A percentile compares a stretch with the other conserved stretches of the same genome.
Evolutionary conservation across 805 yeast species (phyloP).

Genomic region (Lipomyces yamadae): DNA sequence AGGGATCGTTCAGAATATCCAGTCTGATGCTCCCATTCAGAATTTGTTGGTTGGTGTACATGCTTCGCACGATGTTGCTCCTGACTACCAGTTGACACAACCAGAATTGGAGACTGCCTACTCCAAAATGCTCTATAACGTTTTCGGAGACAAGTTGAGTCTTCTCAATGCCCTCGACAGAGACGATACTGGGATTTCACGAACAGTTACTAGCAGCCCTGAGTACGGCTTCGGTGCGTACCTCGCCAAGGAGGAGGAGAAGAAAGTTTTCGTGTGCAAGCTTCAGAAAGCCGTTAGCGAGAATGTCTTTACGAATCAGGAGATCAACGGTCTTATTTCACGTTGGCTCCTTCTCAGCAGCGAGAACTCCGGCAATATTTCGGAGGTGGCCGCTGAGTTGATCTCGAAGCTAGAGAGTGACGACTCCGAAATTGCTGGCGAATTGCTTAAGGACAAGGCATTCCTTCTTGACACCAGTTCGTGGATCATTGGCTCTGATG

Average conservation of each 20-base stretch:
- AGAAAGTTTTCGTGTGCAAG: slow-evolving; percentile 51
- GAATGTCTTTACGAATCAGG: slow-evolving; percentile 50
- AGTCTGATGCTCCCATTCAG: slow-evolving; percentile 61
- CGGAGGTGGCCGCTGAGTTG: slow-evolving; percentile 46
- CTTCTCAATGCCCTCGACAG: slow-evolving; percentile 63
- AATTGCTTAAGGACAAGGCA: slow-evolving; percentile 55
- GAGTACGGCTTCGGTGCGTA: slow-evolving; percentile 87
- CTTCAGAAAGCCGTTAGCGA: slow-evolving; percentile 51
- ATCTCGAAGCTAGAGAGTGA: slow-evolving; percentile 46
- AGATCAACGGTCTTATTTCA: slow-evolving; percentile 62
- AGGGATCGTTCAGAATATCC: slow-evolving; percentile 58
- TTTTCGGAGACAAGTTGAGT: slow-evolving; percentile 59
- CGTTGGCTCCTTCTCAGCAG: slow-evolving; percentile 64
- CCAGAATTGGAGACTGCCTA: slow-evolving; percentile 72
- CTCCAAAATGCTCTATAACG: slow-evolving; percentile 71
- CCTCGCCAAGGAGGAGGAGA: slow-evolving; percentile 60
- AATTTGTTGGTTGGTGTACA: slow-evolving; percentile 61
- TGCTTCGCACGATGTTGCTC: slow-evolving; percentile 40
- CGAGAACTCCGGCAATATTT: slow-evolving; percentile 23
- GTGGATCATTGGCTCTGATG: slow-evolving; percentile 93
- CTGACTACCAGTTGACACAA: slow-evolving; percentile 29
- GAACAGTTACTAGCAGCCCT: slow-evolving; percentile 56
- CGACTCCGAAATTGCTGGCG: slow-evolving; percentile 49
- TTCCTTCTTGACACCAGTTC: slow-evolving; percentile 56
- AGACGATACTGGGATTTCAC: slow-evolving; percentile 49